These are phyloP conservation scores for Colletotrichum falcatum DNA, from an alignment of 2,329 filamentous ascomycete species.

Conservation along the genomic window DNA sequence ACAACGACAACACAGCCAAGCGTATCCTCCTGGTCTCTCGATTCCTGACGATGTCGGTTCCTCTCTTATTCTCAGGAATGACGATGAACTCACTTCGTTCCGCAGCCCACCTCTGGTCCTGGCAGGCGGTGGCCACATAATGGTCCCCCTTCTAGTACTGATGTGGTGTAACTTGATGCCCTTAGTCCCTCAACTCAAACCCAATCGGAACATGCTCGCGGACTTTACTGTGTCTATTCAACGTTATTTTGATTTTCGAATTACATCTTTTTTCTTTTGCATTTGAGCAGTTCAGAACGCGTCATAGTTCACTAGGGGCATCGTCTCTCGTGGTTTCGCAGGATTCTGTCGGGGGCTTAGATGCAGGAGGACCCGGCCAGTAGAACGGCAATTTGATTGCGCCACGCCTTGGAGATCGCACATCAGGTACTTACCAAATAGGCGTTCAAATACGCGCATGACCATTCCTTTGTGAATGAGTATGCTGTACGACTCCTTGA, in stretches of 20 bases:
- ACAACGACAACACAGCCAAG: neutral
- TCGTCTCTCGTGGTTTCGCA: neutral
- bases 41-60: neutral
- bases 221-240: neutral
- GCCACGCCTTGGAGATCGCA: conserved; percentile 7
- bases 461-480: neutral
- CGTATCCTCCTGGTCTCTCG: neutral
- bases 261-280: neutral
- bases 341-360: neutral
- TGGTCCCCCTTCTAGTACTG: neutral
- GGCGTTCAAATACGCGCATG: neutral
- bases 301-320: neutral
- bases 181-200: neutral
- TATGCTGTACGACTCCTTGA: neutral
- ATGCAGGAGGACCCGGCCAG: conserved; percentile 7
- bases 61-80: neutral
- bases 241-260: neutral
- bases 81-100: neutral
- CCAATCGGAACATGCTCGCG: conserved; percentile 5
- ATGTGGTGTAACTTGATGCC: conserved; percentile 16
- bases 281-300: neutral
- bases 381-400: neutral
- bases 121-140: neutral
- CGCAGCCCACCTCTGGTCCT: neutral
- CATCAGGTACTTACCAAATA: conserved; percentile 18